Evolutionary conservation across 1,139 yeast genomes (phyloP).

Genomic region (Meyerozyma sp.): DNA sequence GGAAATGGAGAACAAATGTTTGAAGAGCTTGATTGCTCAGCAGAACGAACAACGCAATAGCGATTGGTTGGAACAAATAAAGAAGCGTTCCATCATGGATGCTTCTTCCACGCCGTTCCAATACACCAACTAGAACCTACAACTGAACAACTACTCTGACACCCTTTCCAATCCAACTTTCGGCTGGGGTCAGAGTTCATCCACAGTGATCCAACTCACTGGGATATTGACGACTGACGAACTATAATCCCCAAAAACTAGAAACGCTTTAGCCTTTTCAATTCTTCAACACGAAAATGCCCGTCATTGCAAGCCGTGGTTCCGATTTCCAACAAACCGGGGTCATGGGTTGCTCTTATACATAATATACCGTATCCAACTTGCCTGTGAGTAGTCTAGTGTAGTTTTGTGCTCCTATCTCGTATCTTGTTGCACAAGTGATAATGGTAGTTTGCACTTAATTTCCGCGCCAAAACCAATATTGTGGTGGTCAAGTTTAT

Average conservation of each 20-base stretch:
- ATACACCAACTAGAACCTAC: conserved; percentile 19
- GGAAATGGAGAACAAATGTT: conserved; percentile 80
- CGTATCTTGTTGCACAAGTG: background rate
- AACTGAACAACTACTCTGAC: background rate
- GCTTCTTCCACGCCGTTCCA: conserved; percentile 13
- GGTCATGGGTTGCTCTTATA: background rate
- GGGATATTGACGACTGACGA: conserved; percentile 1
- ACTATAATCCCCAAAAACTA: background rate
- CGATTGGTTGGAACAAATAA: conserved; percentile 36
- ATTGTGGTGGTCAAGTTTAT: background rate
- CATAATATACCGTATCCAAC: background rate
- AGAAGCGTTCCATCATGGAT: conserved; percentile 28
- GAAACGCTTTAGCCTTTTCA: conserved; percentile 8
- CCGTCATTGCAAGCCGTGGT: background rate
- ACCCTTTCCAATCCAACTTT: background rate
- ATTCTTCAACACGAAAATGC: conserved; percentile 10
- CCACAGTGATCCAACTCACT: conserved; percentile 1
- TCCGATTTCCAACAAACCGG: conserved; percentile 4
- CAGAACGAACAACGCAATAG: conserved; percentile 39
- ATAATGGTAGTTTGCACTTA: background rate
- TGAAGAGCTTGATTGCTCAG: conserved; percentile 44
- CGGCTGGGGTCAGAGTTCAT: conserved; percentile 1
- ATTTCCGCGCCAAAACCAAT: conserved; percentile 3
- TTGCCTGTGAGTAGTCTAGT: too few species aligned
- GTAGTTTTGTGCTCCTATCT: too few species aligned